A percentile compares a stretch with the other conserved stretches of the same genome.
These are phyloP conservation scores for Sporisorium graminicola DNA, from an alignment of 1,284 basidiomycete species.

Conservation along the genomic window DNA sequence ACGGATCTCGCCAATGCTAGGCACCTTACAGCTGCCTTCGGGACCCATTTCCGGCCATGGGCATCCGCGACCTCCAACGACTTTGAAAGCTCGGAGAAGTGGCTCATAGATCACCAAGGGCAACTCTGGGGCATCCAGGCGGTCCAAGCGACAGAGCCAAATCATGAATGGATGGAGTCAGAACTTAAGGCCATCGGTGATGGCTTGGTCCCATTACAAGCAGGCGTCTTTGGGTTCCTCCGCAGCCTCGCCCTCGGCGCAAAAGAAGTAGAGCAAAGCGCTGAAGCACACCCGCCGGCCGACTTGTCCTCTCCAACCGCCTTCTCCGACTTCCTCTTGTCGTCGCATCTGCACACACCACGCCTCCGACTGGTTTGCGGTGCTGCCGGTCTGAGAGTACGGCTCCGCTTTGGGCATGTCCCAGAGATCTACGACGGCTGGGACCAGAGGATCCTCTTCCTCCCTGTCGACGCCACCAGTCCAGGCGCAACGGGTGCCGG, in stretches of 20 bases:
- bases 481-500: conserved; percentile 39
- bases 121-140: conserved; percentile 55
- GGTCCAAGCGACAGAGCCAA: conserved; percentile 42
- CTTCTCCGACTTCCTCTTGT: conserved; percentile 78
- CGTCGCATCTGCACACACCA: conserved; percentile 79
- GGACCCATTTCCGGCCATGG: conserved; percentile 49
- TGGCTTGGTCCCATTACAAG: conserved; percentile 37
- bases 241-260: conserved; percentile 75
- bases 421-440: conserved; percentile 79
- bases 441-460: conserved; percentile 43
- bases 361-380: conserved; percentile 76
- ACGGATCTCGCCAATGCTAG: conserved; percentile 43
- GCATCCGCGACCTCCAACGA: conserved; percentile 37
- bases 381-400: conserved; percentile 76
- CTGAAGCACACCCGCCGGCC: conserved; percentile 82
- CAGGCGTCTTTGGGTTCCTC: conserved; percentile 71
- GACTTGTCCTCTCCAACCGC: conserved; percentile 70
- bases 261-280: conserved; percentile 82
- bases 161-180: conserved; percentile 53
- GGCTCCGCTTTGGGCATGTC: conserved; percentile 77
- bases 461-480: conserved; percentile 42
- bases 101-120: conserved; percentile 53
- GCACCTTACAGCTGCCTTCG: conserved; percentile 50
- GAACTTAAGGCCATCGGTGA: conserved; percentile 50
- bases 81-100: conserved; percentile 47